Conservation (phyloP, 2,329 filamentous ascomycete genomes). For the Clonostachys sp. region DNA sequence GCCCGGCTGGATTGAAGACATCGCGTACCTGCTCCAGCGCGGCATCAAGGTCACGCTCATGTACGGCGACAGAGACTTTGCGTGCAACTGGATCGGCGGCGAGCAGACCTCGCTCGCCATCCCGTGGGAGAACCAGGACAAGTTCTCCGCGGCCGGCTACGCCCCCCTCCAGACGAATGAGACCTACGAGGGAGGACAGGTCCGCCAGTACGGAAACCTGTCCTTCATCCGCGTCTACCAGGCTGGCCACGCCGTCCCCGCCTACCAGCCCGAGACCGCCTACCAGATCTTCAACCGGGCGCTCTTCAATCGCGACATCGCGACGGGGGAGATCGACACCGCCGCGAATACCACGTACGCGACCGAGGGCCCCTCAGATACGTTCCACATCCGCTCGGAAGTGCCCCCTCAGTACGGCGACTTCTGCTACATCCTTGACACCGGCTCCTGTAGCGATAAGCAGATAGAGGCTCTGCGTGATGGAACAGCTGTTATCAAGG, state of each 20-base stretch:
- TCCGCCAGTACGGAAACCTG: slow-evolving; percentile 64
- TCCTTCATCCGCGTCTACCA: slow-evolving; percentile 55
- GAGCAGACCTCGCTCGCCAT: slow-evolving; percentile 41
- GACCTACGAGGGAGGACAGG: slow-evolving; percentile 56
- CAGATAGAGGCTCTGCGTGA: slow-evolving; percentile 6
- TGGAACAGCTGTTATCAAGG: slow-evolving; percentile 6
- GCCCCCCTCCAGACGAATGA: slow-evolving; percentile 54
- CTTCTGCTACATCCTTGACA: slow-evolving; percentile 15
- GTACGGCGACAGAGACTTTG: slow-evolving; percentile 60
- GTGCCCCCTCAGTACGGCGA: slow-evolving; percentile 10
- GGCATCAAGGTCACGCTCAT: slow-evolving; percentile 63
- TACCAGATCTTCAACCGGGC: slow-evolving; percentile 58
- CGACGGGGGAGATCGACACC: slow-evolving; percentile 11
- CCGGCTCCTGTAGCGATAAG: slow-evolving; percentile 8
- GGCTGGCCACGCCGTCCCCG: slow-evolving; percentile 51
- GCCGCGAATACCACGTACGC: slow-evolving; percentile 6
- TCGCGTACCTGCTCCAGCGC: slow-evolving; percentile 52
- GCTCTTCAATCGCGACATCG: slow-evolving; percentile 10
- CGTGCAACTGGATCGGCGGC: slow-evolving; percentile 69
- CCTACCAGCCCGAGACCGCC: slow-evolving; percentile 54
- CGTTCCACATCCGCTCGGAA: slow-evolving; percentile 9
- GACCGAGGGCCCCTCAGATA: slow-evolving; percentile 10
- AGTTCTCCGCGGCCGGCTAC: slow-evolving; percentile 54
- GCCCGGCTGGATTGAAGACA: slow-evolving; percentile 17
- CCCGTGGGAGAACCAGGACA: slow-evolving; percentile 28